These are phyloP conservation scores for Rhynchospora pubera DNA, from an alignment of 176 grass and related monocot genomes.

Conservation along the genomic window DNA sequence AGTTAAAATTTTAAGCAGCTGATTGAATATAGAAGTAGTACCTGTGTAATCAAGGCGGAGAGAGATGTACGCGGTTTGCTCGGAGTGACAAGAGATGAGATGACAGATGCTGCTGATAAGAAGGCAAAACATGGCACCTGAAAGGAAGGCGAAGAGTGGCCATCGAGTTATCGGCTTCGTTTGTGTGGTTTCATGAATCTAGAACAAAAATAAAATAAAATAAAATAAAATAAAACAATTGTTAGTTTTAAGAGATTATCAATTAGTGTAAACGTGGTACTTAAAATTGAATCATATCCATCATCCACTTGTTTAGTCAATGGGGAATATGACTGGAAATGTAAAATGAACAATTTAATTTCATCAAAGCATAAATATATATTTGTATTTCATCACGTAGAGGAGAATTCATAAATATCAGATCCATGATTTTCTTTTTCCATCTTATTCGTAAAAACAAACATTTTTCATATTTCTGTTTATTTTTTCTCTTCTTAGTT, in stretches of 20 bases:
- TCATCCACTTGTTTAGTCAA: background rate
- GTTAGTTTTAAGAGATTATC: background rate
- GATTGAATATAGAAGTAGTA: background rate
- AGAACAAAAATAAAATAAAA: background rate
- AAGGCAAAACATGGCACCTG: constrained; percentile 79
- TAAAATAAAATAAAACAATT: background rate
- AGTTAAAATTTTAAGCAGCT: background rate
- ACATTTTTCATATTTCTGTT: background rate
- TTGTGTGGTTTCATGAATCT: background rate
- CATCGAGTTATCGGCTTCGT: constrained; percentile 52
- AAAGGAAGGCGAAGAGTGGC: constrained; percentile 67
- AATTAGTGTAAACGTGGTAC: background rate
- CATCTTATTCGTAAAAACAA: background rate
- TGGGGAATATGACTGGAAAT: background rate
- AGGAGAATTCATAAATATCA: background rate
- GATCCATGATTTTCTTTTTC: background rate
- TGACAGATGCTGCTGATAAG: constrained; percentile 74
- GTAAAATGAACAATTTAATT: background rate
- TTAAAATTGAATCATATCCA: background rate
- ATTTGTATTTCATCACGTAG: background rate
- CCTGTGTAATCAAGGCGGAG: constrained; percentile 74
- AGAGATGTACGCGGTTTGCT: constrained; percentile 46
- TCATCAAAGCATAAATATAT: background rate
- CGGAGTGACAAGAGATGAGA: constrained; percentile 74
- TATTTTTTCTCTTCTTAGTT: background rate